These are phyloP conservation scores for Cladophialophora chaetospira DNA, from an alignment of 2,329 filamentous ascomycete genomes.

Conservation along the genomic window DNA sequence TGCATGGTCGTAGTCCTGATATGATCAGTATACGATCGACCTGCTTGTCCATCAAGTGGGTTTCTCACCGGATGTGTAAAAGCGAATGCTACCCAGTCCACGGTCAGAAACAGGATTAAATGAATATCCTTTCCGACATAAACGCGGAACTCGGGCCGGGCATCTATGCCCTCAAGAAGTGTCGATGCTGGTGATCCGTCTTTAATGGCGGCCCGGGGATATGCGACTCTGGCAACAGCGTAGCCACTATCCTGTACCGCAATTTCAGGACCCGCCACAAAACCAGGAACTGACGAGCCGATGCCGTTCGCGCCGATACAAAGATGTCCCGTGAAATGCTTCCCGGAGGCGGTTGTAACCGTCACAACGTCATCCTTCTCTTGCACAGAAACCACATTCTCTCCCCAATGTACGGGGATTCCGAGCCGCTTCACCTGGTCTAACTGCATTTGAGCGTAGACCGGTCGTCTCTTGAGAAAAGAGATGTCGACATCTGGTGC, in stretches of 20 bases:
- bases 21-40: background rate
- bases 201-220: background rate
- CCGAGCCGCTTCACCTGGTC: slow-evolving; percentile 1
- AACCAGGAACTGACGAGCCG: slow-evolving; percentile 2
- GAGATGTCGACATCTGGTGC: slow-evolving; percentile 9
- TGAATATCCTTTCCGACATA: slow-evolving; percentile 10
- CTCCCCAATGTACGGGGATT: background rate
- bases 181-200: slow-evolving; percentile 1
- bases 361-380: background rate
- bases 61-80: slow-evolving; percentile 13
- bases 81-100: slow-evolving; percentile 4
- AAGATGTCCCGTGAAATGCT: background rate
- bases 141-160: background rate
- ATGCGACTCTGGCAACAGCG: slow-evolving; percentile 7
- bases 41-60: background rate
- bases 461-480: slow-evolving; percentile 13
- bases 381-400: background rate
- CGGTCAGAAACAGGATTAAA: slow-evolving; percentile 2
- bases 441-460: slow-evolving; percentile 14
- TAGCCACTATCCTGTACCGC: slow-evolving; percentile 17
- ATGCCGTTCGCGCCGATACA: slow-evolving; percentile 15
- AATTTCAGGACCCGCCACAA: slow-evolving; percentile 2
- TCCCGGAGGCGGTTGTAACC: background rate
- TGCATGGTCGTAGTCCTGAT: slow-evolving; percentile 1
- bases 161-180: background rate